These are phyloP conservation scores for Wickerhamomyces silvicola DNA, from an alignment of 805 yeast genomes.

Conservation along the genomic window DNA sequence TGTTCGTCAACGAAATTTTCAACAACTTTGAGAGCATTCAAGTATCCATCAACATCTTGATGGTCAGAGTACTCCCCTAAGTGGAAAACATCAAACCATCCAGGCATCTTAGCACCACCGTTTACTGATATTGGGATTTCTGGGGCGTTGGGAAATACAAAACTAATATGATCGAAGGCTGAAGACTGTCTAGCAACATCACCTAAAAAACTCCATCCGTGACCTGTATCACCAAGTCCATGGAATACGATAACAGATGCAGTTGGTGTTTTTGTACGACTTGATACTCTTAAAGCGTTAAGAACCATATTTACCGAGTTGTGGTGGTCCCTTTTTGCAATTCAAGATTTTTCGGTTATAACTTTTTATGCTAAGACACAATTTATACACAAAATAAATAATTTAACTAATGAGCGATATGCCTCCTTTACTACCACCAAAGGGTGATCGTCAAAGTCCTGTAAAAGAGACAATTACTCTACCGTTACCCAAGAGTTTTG, in stretches of 20 bases:
- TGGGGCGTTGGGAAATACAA: constrained; percentile 92
- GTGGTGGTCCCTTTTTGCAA: too few relatives aligned
- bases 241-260: constrained; percentile 75
- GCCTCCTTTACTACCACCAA: constrained; percentile 15
- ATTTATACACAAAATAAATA: not conserved
- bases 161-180: constrained; percentile 51
- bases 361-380: too few relatives aligned
- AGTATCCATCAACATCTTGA: constrained; percentile 48
- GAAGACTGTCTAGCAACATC: constrained; percentile 43
- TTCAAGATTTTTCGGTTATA: too few relatives aligned
- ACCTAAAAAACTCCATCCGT: constrained; percentile 84
- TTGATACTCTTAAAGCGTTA: constrained; percentile 26
- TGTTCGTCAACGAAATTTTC: constrained; percentile 42
- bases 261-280: constrained; percentile 33
- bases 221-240: constrained; percentile 89
- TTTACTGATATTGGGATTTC: constrained; percentile 58
- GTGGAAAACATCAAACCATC: constrained; percentile 77
- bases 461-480: too few relatives aligned
- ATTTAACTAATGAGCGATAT: not conserved
- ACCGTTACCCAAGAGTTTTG: constrained; percentile 16
- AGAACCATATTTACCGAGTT: constrained; percentile 6
- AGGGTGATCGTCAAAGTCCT: too few relatives aligned
- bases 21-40: constrained; percentile 41
- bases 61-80: constrained; percentile 38
- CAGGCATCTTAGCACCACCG: constrained; percentile 63